These are phyloP conservation scores for Rhodomyrtus psidioides DNA, from an alignment of 441 rosid species.

Conservation along the genomic window DNA sequence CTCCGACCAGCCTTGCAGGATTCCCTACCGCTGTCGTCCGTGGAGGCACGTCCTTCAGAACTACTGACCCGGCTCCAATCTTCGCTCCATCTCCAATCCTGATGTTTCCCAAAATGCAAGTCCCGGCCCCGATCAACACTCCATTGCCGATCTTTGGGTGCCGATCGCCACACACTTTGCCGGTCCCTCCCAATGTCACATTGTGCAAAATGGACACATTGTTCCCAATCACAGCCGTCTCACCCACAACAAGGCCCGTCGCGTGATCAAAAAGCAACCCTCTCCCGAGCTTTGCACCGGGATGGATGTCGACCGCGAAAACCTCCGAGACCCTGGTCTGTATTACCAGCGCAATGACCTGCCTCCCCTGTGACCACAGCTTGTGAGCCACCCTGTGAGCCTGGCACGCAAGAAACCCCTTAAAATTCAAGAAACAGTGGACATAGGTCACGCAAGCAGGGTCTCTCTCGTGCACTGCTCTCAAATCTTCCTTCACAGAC, in stretches of 20 bases:
- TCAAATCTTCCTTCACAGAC: conserved; percentile 3
- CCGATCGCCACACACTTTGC: conserved; percentile 6
- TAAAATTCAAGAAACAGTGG: conserved; percentile 14
- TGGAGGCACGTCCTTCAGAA: conserved; percentile 14
- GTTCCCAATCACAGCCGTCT: conserved; percentile 12
- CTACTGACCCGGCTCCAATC: conserved; percentile 16
- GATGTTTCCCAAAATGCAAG: conserved; percentile 8
- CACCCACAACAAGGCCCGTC: conserved; percentile 9
- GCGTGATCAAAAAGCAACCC: conserved; percentile 14
- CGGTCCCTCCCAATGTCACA: conserved; percentile 17
- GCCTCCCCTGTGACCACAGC: conserved; percentile 14
- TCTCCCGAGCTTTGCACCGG: conserved; percentile 3
- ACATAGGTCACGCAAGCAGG: conserved; percentile 16
- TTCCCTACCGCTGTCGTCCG: conserved; percentile 8
- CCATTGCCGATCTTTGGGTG: conserved; percentile 16
- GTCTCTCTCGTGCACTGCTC: conserved; percentile 10
- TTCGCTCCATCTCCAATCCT: conserved; percentile 11
- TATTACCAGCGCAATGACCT: conserved; percentile 6
- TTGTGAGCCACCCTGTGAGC: conserved; percentile 10
- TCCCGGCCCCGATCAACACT: conserved; percentile 12
- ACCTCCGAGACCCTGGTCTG: conserved; percentile 15
- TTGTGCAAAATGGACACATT: conserved; percentile 13
- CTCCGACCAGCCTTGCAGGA: conserved; percentile 10
- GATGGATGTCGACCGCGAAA: conserved; percentile 17
- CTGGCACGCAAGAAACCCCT: conserved; percentile 13